A percentile compares a stretch with the other conserved stretches of the same genome.
These are phyloP conservation scores for Epichloe hybrida DNA, from an alignment of 2,329 filamentous ascomycete species.

Conservation along the genomic window DNA sequence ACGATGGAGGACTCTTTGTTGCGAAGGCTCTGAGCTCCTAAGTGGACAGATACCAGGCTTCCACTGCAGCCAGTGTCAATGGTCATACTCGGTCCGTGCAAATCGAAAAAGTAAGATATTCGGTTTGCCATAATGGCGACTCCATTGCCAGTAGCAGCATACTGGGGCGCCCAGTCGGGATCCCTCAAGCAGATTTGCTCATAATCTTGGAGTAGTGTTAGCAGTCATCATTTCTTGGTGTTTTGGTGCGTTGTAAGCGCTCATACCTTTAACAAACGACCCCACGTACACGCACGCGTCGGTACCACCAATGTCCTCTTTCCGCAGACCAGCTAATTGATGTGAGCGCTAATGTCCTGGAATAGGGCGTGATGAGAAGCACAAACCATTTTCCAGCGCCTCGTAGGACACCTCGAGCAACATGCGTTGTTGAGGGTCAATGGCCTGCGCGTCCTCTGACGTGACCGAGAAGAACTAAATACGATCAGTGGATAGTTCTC, in stretches of 20 bases:
- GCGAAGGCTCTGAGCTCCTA: conserved; percentile 36
- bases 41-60: conserved; percentile 39
- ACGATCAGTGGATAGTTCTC: neutral
- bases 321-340: conserved; percentile 27
- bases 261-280: conserved; percentile 34
- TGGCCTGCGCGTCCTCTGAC: conserved; percentile 35
- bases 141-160: conserved; percentile 39
- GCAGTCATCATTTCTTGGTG: neutral
- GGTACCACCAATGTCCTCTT: conserved; percentile 29
- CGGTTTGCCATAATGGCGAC: conserved; percentile 41
- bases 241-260: neutral
- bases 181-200: conserved; percentile 37
- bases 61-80: conserved; percentile 47
- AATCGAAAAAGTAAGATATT: conserved; percentile 40
- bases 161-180: conserved; percentile 33
- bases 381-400: conserved; percentile 34
- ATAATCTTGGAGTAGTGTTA: conserved; percentile 25
- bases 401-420: conserved; percentile 38
- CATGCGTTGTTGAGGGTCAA: conserved; percentile 40
- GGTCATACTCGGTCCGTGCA: conserved; percentile 42
- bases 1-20: conserved; percentile 29
- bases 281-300: conserved; percentile 36
- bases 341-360: neutral
- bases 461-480: conserved; percentile 36
- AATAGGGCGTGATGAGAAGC: neutral